A percentile compares a stretch with the other conserved stretches of the same genome.
phyloP scores from a whole-genome alignment of 2,329 filamentous ascomycete genomes.

The Teratosphaeria nubilosa region DNA sequence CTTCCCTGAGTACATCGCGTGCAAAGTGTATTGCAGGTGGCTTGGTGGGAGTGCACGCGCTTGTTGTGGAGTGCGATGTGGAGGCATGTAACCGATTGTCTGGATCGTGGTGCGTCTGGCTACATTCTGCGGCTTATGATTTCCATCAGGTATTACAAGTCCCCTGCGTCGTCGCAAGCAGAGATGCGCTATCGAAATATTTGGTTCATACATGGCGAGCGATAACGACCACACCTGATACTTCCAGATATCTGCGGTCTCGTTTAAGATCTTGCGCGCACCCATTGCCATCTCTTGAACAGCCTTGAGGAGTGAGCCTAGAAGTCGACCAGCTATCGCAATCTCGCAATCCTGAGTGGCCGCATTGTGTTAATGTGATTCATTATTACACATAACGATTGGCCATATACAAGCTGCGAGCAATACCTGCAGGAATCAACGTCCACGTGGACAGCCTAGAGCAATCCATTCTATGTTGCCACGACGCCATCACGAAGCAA shows the following conservation, averaged over 20 bases:
- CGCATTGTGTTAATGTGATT: no score
- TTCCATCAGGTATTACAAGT: background rate
- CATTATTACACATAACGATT: no score
- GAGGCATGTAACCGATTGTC: background rate
- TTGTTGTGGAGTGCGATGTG: background rate
- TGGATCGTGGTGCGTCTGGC: background rate
- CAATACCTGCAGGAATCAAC: no score
- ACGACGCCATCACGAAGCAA: background rate
- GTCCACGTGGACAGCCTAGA: no score
- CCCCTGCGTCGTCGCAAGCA: background rate
- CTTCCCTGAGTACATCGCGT: background rate
- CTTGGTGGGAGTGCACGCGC: background rate
- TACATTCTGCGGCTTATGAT: background rate
- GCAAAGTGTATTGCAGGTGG: background rate
- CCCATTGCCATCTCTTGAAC: background rate
- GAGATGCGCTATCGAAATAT: no score
- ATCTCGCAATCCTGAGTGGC: no score
- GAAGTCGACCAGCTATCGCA: background rate
- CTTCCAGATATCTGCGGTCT: no score
- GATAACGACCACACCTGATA: no score
- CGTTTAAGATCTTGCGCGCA: background rate
- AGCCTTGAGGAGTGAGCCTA: background rate
- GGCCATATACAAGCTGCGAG: no score
- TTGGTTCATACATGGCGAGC: no score
- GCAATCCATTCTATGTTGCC: no score